Percentiles rank a stretch among this genome's conserved stretches.
phyloP scores from a whole-genome alignment of 805 yeast species.

The Metschnikowia corniflorae region DNA sequence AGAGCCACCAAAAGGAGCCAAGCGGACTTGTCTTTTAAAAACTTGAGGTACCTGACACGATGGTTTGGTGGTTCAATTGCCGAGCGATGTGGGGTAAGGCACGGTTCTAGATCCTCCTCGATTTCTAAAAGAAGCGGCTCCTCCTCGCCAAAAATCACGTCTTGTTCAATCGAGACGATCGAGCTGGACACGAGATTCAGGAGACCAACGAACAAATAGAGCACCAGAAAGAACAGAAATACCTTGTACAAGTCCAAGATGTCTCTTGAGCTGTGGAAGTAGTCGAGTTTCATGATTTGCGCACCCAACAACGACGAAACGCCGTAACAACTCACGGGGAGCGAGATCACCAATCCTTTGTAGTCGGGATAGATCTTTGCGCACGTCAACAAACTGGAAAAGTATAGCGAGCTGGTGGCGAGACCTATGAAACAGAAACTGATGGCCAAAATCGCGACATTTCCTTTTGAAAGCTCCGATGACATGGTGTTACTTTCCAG shows the following conservation, averaged over 20 bases:
- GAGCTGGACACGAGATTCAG: slow-evolving; percentile 64
- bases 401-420: slow-evolving; percentile 71
- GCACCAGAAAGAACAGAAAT: slow-evolving; percentile 48
- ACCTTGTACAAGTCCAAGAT: slow-evolving; percentile 47
- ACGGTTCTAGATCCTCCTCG: slow-evolving; percentile 12
- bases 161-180: slow-evolving; percentile 57
- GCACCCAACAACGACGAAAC: slow-evolving; percentile 74
- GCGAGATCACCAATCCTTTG: slow-evolving; percentile 77
- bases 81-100: slow-evolving; percentile 31
- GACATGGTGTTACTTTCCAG: slow-evolving; percentile 4
- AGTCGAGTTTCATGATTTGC: slow-evolving; percentile 47
- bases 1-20: slow-evolving; percentile 63
- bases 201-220: slow-evolving; percentile 55
- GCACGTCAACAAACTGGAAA: slow-evolving; percentile 71
- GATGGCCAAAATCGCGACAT: slow-evolving; percentile 36
- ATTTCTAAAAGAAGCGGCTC: slow-evolving; percentile 14
- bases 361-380: slow-evolving; percentile 77
- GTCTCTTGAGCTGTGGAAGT: slow-evolving; percentile 30
- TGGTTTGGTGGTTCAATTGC: slow-evolving; percentile 38
- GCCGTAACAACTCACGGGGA: slow-evolving; percentile 89
- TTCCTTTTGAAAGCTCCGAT: slow-evolving; percentile 29
- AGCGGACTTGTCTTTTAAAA: slow-evolving; percentile 54
- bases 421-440: slow-evolving; percentile 61
- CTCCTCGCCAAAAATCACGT: slow-evolving; percentile 35
- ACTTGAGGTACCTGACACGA: slow-evolving; percentile 29